Percentiles rank a stretch among this genome's conserved stretches.
These are phyloP conservation scores for Fusarium phyllophilum DNA, from an alignment of 2,329 filamentous ascomycete species.

Conservation along the genomic window DNA sequence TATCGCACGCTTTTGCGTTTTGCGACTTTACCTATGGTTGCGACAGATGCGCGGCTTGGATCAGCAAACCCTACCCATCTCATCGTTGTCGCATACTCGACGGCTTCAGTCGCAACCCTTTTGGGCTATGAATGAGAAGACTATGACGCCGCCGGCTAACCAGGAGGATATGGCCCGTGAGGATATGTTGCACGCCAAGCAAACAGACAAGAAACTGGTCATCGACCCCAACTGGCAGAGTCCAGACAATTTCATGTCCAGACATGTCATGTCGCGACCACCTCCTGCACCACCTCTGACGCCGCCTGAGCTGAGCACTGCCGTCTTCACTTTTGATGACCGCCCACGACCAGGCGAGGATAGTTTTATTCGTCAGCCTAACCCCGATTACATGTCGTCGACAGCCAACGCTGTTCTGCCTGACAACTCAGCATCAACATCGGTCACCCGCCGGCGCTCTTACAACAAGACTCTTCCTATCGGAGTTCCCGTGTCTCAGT, in stretches of 20 bases:
- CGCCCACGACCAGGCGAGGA: slow-evolving; percentile 44
- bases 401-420: slow-evolving; percentile 44
- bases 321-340: slow-evolving; percentile 56
- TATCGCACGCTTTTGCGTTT: slow-evolving; percentile 47
- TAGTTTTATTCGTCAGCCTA: slow-evolving; percentile 59
- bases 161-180: slow-evolving; percentile 9
- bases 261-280: slow-evolving; percentile 50
- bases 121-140: slow-evolving; percentile 45
- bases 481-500: slow-evolving; percentile 44
- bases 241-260: slow-evolving; percentile 42
- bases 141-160: slow-evolving; percentile 11
- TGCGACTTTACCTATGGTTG: slow-evolving; percentile 42
- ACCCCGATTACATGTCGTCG: slow-evolving; percentile 60
- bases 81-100: slow-evolving; percentile 30
- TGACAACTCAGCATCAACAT: slow-evolving; percentile 44
- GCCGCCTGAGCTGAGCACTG: slow-evolving; percentile 56
- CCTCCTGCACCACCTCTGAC: slow-evolving; percentile 62
- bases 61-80: slow-evolving; percentile 33
- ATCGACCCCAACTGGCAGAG: slow-evolving; percentile 44
- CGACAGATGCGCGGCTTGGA: slow-evolving; percentile 41
- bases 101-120: slow-evolving; percentile 30
- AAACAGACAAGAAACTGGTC: slow-evolving; percentile 30
- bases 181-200: slow-evolving; percentile 18
- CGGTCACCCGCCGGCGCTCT: slow-evolving; percentile 53
- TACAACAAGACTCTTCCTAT: slow-evolving; percentile 56